These are phyloP conservation scores for Gracilaria gracilis DNA, from an alignment of 23 red algal genomes.

Conservation along the genomic window DNA sequence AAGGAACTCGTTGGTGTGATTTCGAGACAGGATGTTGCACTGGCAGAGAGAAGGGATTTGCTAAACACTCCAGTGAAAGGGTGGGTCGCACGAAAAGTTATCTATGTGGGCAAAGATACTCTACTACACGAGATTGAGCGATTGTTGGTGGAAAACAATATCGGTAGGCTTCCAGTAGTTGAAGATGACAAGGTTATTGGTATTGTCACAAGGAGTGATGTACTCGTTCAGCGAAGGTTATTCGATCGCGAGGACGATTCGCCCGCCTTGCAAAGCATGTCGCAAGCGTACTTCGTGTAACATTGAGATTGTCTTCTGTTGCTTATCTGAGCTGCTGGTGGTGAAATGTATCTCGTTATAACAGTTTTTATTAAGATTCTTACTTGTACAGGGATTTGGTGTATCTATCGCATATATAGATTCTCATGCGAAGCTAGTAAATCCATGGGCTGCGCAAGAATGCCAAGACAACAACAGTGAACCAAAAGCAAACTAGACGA, in stretches of 20 bases:
- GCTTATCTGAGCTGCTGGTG: background rate
- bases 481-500: background rate
- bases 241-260: slow-evolving; percentile 27
- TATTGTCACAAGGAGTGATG: slow-evolving; percentile 72
- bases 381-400: background rate
- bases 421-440: background rate
- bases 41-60: slow-evolving; percentile 48
- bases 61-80: slow-evolving; percentile 38
- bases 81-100: slow-evolving; percentile 55
- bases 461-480: no score
- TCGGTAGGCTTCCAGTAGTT: slow-evolving; percentile 70
- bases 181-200: slow-evolving; percentile 66
- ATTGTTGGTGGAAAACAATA: slow-evolving; percentile 56
- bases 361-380: background rate
- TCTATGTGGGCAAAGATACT: slow-evolving; percentile 43
- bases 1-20: slow-evolving; percentile 66
- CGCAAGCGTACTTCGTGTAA: slow-evolving; percentile 21
- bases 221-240: slow-evolving; percentile 48
- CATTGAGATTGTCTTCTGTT: background rate
- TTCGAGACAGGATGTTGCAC: slow-evolving; percentile 34
- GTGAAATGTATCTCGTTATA: background rate
- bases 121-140: slow-evolving; percentile 54
- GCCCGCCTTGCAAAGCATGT: slow-evolving; percentile 1
- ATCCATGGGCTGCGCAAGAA: background rate
- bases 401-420: background rate